Percentiles rank a stretch among this genome's conserved stretches.
Conservation (phyloP, 2,329 filamentous ascomycete genomes). For the Zymoseptoria crescenta region DNA sequence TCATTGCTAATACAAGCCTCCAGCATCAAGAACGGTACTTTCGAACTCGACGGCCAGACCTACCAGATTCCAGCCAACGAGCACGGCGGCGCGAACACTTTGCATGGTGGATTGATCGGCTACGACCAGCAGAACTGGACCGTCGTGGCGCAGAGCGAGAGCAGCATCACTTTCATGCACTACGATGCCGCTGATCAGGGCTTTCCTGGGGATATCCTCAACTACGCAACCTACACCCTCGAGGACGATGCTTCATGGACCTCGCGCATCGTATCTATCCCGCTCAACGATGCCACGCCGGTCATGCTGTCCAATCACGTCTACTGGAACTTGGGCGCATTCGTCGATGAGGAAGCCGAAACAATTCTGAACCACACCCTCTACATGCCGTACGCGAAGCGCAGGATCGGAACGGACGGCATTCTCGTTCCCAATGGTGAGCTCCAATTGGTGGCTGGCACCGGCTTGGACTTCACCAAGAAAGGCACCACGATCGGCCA, state of each 20-base stretch:
- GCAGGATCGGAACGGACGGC: slow-evolving; percentile 18
- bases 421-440: slow-evolving; percentile 27
- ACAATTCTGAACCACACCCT: slow-evolving; percentile 63
- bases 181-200: slow-evolving; percentile 65
- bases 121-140: slow-evolving; percentile 67
- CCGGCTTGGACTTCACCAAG: slow-evolving; percentile 19
- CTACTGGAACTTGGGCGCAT: slow-evolving; percentile 80
- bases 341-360: slow-evolving; percentile 61
- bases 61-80: slow-evolving; percentile 46
- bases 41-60: slow-evolving; percentile 38
- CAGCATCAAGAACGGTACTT: slow-evolving; percentile 48
- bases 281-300: slow-evolving; percentile 66
- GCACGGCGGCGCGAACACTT: slow-evolving; percentile 41
- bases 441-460: slow-evolving; percentile 35
- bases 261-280: slow-evolving; percentile 61
- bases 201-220: slow-evolving; percentile 68
- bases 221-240: slow-evolving; percentile 65
- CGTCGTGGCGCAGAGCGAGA: slow-evolving; percentile 56
- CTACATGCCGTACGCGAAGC: slow-evolving; percentile 56
- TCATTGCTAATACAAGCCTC: not conserved
- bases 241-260: slow-evolving; percentile 55
- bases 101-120: slow-evolving; percentile 43
- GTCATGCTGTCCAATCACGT: slow-evolving; percentile 70
- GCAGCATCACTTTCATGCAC: slow-evolving; percentile 66
- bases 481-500: slow-evolving; percentile 11